Evolutionary conservation across 23 red algal genomes (phyloP).

Genomic region (Cyanidium caldarium): DNA sequence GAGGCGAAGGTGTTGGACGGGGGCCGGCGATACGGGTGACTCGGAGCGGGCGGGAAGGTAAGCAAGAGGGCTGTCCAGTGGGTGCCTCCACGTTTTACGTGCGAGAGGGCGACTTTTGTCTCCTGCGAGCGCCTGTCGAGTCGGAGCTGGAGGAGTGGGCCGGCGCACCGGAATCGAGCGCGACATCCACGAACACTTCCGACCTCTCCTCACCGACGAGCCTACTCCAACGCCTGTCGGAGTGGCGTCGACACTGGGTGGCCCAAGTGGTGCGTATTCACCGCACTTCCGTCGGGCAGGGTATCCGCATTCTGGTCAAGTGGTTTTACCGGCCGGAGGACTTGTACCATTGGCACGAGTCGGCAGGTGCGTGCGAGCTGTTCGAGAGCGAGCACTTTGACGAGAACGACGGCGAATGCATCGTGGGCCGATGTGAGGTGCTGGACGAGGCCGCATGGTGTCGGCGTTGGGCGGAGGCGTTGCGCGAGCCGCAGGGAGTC

Average conservation of each 20-base stretch:
- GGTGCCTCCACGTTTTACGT: no score
- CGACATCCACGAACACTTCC: no score
- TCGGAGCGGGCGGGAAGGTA: no score
- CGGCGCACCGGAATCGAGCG: no score
- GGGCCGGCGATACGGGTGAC: no score
- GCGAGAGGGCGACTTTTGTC: no score
- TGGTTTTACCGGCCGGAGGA: conserved; percentile 59
- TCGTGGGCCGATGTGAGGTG: conserved; percentile 42
- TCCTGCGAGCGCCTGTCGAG: no score
- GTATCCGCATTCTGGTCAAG: not conserved
- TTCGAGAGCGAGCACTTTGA: conserved; percentile 50
- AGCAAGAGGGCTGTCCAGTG: no score
- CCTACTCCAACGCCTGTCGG: no score
- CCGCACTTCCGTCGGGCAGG: not conserved
- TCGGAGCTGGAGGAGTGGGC: no score
- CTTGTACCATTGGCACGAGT: conserved; percentile 10
- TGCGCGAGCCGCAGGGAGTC: not conserved
- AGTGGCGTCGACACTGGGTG: not conserved
- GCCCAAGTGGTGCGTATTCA: not conserved
- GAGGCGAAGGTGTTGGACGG: no score
- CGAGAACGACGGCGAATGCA: conserved; percentile 28
- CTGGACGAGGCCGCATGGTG: not conserved
- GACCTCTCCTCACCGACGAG: no score
- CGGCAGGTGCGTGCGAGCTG: conserved; percentile 37
- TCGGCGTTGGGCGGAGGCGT: not conserved